Conservation (phyloP, 805 yeast species). For the Wickerhamomyces alni region DNA sequence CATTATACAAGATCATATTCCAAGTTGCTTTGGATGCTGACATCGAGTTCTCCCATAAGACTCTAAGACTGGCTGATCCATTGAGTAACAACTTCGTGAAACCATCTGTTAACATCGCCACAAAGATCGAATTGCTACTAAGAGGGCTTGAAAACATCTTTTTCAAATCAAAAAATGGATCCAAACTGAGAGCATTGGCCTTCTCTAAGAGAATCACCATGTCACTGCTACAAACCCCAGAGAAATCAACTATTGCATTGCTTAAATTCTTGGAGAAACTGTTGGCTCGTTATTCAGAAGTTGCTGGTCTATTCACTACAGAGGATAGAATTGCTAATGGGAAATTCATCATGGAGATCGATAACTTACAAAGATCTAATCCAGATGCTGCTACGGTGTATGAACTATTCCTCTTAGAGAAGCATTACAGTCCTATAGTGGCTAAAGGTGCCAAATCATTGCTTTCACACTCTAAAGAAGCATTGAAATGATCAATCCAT, state of each 20-base stretch:
- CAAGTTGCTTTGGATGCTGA: slow-evolving; percentile 74
- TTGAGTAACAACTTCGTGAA: slow-evolving; percentile 39
- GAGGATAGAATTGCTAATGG: slow-evolving; percentile 89
- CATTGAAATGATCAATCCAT: slow-evolving; percentile 6
- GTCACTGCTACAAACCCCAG: slow-evolving; percentile 71
- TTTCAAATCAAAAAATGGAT: slow-evolving; percentile 66
- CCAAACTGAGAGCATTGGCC: slow-evolving; percentile 63
- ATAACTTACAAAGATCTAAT: slow-evolving; percentile 69
- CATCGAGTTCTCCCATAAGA: slow-evolving; percentile 77
- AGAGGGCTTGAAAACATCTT: slow-evolving; percentile 77
- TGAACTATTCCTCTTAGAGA: slow-evolving; percentile 75
- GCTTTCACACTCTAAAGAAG: slow-evolving; percentile 14
- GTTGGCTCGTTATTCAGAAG: slow-evolving; percentile 61
- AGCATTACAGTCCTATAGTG: slow-evolving; percentile 82
- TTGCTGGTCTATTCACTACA: slow-evolving; percentile 74
- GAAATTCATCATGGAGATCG: slow-evolving; percentile 55
- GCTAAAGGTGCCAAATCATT: slow-evolving; percentile 53
- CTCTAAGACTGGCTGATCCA: slow-evolving; percentile 79
- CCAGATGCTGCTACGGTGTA: slow-evolving; percentile 86
- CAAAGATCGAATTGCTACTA: slow-evolving; percentile 79
- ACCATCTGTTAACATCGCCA: slow-evolving; percentile 79
- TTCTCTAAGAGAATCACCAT: slow-evolving; percentile 77
- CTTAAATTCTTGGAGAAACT: slow-evolving; percentile 76
- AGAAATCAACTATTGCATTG: slow-evolving; percentile 74
- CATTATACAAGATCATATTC: slow-evolving; percentile 63